Conservation (phyloP, 208 protist species). For the Trypanosoma mega region DNA sequence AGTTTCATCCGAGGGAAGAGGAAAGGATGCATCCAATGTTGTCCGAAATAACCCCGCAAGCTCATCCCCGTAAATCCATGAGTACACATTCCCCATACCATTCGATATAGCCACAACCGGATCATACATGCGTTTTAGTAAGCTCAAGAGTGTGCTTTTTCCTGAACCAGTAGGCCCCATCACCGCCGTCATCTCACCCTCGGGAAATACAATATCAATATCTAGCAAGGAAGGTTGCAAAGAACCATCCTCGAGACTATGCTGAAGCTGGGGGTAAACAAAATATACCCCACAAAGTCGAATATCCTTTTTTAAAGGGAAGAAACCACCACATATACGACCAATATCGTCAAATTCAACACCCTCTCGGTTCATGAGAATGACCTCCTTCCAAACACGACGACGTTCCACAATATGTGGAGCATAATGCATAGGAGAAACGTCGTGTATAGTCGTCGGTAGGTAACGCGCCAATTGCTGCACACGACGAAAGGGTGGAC, state of each 20-base stretch:
- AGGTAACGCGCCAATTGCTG: conserved; percentile 28
- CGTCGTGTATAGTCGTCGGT: conserved; percentile 29
- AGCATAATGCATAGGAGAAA: conserved; percentile 18
- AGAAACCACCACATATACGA: conserved; percentile 48
- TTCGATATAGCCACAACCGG: conserved; percentile 29
- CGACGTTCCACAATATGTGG: conserved; percentile 19
- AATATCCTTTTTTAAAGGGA: conserved; percentile 31
- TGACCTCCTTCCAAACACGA: conserved; percentile 18
- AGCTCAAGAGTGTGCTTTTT: conserved; percentile 65
- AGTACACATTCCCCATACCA: conserved; percentile 15
- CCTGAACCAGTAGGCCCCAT: conserved; percentile 78
- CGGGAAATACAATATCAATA: conserved; percentile 28
- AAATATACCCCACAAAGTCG: conserved; percentile 59
- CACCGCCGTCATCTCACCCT: conserved; percentile 48
- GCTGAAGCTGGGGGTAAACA: conserved; percentile 62
- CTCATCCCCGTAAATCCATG: conserved; percentile 22
- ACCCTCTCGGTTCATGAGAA: conserved; percentile 3
- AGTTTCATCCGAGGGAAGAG: neutral
- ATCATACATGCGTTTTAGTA: conserved; percentile 81
- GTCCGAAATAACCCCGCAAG: conserved; percentile 31
- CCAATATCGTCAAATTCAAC: conserved; percentile 40
- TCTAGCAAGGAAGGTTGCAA: conserved; percentile 20
- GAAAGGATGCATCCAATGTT: conserved; percentile 24
- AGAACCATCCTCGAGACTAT: conserved; percentile 16
- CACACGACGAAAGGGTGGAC: conserved; percentile 18